A percentile compares a stretch with the other conserved stretches of the same genome.
Conservation (phyloP, 352 stramenopile genomes). For the Phytophthora foliorum region DNA sequence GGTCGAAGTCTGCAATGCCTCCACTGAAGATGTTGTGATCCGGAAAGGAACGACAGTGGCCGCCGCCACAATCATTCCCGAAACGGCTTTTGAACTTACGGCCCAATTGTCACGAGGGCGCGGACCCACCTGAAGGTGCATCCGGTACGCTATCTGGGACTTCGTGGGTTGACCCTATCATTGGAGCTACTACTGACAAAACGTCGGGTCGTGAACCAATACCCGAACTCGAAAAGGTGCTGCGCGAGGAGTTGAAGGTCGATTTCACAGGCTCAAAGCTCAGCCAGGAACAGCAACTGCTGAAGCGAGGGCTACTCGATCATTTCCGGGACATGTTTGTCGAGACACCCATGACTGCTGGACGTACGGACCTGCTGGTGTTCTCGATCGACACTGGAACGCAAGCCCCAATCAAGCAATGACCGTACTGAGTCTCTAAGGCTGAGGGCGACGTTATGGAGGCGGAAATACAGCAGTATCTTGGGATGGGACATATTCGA, state of each 20-base stretch:
- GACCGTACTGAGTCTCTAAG: too few relatives aligned
- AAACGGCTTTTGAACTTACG: too few relatives aligned
- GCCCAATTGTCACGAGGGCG: neutral
- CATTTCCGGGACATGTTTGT: conserved; percentile 11
- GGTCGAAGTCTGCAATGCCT: conserved; percentile 16
- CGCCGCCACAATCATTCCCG: too few relatives aligned
- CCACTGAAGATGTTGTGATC: conserved; percentile 1
- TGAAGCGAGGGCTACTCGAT: neutral
- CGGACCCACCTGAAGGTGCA: too few relatives aligned
- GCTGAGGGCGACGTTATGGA: too few relatives aligned
- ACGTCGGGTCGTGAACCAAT: neutral
- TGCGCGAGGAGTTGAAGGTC: neutral
- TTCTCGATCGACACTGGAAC: conserved; percentile 10
- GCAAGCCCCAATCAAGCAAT: too few relatives aligned
- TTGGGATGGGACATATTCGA: too few relatives aligned
- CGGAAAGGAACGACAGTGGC: neutral
- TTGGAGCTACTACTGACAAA: too few relatives aligned
- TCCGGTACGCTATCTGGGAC: too few relatives aligned
- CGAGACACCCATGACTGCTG: conserved; percentile 6
- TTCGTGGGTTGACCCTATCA: too few relatives aligned
- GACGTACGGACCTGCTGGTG: neutral
- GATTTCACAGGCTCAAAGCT: conserved; percentile 9
- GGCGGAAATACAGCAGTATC: too few relatives aligned
- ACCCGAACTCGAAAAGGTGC: neutral
- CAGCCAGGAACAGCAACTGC: neutral